Conservation (phyloP, 2,329 filamentous ascomycete species). For the Emmonsia crescens region DNA sequence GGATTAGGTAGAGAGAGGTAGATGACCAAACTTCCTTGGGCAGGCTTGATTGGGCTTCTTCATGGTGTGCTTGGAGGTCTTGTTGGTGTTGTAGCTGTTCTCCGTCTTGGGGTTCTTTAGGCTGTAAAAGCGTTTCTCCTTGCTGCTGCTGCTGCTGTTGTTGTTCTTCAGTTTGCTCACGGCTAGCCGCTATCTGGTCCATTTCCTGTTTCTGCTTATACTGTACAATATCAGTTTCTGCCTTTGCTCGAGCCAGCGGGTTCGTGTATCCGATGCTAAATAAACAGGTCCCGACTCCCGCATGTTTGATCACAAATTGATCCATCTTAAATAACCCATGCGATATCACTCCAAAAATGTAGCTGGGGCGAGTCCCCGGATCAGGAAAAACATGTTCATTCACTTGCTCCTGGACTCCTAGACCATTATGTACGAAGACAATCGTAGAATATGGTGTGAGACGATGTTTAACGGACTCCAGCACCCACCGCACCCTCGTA, state of each 20-base stretch:
- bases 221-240: slow-evolving; percentile 8
- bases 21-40: slow-evolving; percentile 20
- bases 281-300: slow-evolving; percentile 48
- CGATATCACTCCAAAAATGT: slow-evolving; percentile 58
- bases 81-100: background rate
- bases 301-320: slow-evolving; percentile 46
- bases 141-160: background rate
- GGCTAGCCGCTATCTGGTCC: background rate
- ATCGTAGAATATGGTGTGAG: slow-evolving; percentile 60
- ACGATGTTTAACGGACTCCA: slow-evolving; percentile 55
- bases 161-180: background rate
- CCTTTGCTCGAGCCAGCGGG: slow-evolving; percentile 10
- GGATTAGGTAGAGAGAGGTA: slow-evolving; percentile 50
- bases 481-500: slow-evolving; percentile 52
- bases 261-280: slow-evolving; percentile 38
- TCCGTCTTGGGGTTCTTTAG: background rate
- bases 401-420: slow-evolving; percentile 73
- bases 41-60: background rate
- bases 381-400: slow-evolving; percentile 61
- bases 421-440: slow-evolving; percentile 66
- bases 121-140: background rate
- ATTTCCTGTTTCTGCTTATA: background rate
- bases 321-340: slow-evolving; percentile 44
- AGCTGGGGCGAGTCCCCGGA: slow-evolving; percentile 55
- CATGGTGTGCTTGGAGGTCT: background rate